Conservation (phyloP, 257 asterid genomes). For the Anisodus tanguticus region DNA sequence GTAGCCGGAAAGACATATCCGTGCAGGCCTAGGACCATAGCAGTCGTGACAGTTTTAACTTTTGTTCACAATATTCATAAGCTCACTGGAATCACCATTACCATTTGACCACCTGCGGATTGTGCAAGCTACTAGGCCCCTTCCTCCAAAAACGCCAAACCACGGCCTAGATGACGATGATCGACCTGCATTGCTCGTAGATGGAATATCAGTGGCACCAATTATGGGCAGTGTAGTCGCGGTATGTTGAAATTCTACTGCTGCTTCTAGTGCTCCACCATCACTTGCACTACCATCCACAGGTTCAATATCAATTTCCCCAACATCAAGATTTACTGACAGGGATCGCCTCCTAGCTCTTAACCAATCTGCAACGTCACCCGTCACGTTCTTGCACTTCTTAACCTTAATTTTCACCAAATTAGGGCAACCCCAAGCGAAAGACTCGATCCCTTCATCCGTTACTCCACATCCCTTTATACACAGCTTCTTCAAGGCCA, state of each 20-base stretch:
- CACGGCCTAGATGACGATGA: constrained; percentile 47
- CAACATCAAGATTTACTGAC: constrained; percentile 72
- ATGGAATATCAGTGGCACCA: constrained; percentile 35
- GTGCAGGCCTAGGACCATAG: too few relatives aligned
- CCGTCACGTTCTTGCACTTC: constrained; percentile 75
- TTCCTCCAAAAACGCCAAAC: constrained; percentile 59
- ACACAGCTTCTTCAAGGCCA: constrained; percentile 79
- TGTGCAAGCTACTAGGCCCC: constrained; percentile 62
- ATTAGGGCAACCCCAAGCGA: constrained; percentile 84
- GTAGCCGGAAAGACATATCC: too few relatives aligned
- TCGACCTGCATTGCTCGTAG: constrained; percentile 44
- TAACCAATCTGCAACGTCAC: constrained; percentile 67
- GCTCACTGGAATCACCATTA: constrained; percentile 47
- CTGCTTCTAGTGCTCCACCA: constrained; percentile 54
- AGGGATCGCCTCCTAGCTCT: constrained; percentile 65
- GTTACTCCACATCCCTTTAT: constrained; percentile 81
- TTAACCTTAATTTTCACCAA: constrained; percentile 84
- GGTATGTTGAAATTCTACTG: constrained; percentile 50
- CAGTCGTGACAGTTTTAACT: neutral
- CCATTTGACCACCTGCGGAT: constrained; percentile 62
- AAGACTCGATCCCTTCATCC: constrained; percentile 74
- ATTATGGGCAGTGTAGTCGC: constrained; percentile 32
- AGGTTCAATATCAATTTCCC: constrained; percentile 59
- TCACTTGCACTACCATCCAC: constrained; percentile 60
- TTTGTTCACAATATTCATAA: constrained; percentile 38